Evolutionary conservation across 2,329 filamentous ascomycete species (phyloP), one percentile per base, ranked within the genome.

Genomic region (Stemphylium vesicarium): DNA sequence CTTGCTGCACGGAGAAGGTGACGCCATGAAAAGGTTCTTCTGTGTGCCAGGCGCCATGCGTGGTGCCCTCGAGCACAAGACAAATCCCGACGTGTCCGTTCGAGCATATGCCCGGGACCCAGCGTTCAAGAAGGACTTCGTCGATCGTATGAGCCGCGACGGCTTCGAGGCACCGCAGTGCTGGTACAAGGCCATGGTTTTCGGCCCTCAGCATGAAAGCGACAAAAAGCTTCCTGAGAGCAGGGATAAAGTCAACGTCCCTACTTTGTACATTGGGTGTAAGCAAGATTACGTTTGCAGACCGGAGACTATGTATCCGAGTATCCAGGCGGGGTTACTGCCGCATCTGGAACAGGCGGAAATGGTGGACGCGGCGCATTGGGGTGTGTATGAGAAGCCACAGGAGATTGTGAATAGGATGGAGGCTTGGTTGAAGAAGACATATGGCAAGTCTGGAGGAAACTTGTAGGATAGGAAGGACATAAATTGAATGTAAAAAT

Each of bases 41-140:
- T 78, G 76, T 49, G 57, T 47, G 0, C 66, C 66, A 0, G 76
- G 71, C 33, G 76, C 68, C 4, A 69, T 79, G 61, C 69, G 75
- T 8, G 41, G 64, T 2, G 69, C 59, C 15, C 54, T 76, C 2
- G 53, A 48, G 24, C 58, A 56, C 12, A 56, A 53, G 9, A 52
- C 26, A 0, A 15, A 49, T 1, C 29, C 31, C 2, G 31, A 50
- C 1, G 3, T 55, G 1, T n/a, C 41, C 3, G 18, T 77, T 18
- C 71, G 73, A 22, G 37, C 64, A 0, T 80, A 78, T 38, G 77
- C 75, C 6, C 55, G 60, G 13, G 67, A 75, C 6, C 39, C 59
- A 0, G 53, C 58, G 12, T 69, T 76, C 51, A 67, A 69, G 42
- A 60, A 74, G 33, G 58, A 58, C 1, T 79, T 77, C 63, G 63